Base-by-base conservation (phyloP, 345 rosid genomes). In the Noccaea caerulescens region DNA sequence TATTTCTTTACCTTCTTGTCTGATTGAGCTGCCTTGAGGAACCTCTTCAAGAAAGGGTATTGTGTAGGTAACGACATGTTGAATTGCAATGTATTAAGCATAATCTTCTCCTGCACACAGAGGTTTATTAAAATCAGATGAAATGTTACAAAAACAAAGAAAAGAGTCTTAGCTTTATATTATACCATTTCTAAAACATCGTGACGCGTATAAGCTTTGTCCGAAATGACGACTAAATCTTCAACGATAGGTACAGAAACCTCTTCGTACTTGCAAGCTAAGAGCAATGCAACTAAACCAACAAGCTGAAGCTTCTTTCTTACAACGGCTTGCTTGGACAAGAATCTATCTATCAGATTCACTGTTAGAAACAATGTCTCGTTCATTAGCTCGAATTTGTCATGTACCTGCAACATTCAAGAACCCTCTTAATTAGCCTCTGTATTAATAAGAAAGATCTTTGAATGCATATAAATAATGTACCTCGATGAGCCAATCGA, bases 401-500 rank as follows among this genome's bases (percentile, higher is more conserved):
- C 84, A 77, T 85, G 88, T n/a, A 85, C 86, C 84, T 84, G 77
- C 45, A 58, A 53, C 30, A 60, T 42, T 23, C 45, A 56, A 8
- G 8, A 36, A 25, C 27, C 23, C 14, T 11, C 1, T 18, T 5
- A 16, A 36, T 53, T 5, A 49, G 30, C 55, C 23, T 27, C 53
- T 43, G 0, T 13, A 23, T 25, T 10, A 4, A 42, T 16, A 46
- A 16, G 33, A 52, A 8, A 39, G 36, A 11, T 37, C 13, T 39
- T 53, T 44, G 41, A 53, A 18, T 34, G 23, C 23, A 20, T 20
- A 20, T 20, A 20, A 20, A 5, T 82, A 89, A 16, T 16, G 18
- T 83, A 90, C 98, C 99, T 94, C 97, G 58, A 91, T 85, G 43
- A 94, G 89, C 99, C 99, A 94, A 80, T 94, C 99, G 3, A 94